phyloP scores from a whole-genome alignment of 2,329 filamentous ascomycete species.

The Clarireedia sp. region DNA sequence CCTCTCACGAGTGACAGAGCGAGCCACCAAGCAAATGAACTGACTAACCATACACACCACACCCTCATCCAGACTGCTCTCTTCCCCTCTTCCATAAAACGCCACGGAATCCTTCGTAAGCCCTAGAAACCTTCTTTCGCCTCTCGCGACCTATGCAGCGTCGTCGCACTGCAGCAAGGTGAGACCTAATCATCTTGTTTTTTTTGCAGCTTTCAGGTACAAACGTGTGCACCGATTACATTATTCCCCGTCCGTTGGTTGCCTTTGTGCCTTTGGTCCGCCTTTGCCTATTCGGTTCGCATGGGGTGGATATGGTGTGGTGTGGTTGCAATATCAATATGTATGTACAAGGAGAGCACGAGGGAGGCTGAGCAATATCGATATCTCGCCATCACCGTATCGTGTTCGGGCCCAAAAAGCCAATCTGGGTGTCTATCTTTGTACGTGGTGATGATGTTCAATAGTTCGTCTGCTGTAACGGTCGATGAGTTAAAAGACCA shows the following conservation, averaged over 20 bases:
- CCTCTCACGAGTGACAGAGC: too few relatives aligned
- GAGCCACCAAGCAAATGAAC: neutral
- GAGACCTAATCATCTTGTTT: neutral
- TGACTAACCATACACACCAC: too few relatives aligned
- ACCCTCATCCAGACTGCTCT: too few relatives aligned
- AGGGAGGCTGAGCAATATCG: neutral
- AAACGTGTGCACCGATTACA: neutral
- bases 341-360: neutral
- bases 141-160: neutral
- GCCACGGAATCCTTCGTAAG: slow-evolving; percentile 6
- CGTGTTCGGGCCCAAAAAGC: too few relatives aligned
- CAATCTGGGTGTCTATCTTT: too few relatives aligned
- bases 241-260: neutral
- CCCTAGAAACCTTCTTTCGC: neutral
- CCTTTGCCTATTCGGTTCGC: neutral
- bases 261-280: neutral
- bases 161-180: neutral
- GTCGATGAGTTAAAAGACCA: neutral
- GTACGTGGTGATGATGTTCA: too few relatives aligned
- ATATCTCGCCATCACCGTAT: too few relatives aligned
- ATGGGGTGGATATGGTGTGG: neutral
- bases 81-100: neutral
- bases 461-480: too few relatives aligned
- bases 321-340: neutral
- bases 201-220: neutral